Conservation (phyloP, 352 stramenopile species). For the Phytophthora boehmeriae region DNA sequence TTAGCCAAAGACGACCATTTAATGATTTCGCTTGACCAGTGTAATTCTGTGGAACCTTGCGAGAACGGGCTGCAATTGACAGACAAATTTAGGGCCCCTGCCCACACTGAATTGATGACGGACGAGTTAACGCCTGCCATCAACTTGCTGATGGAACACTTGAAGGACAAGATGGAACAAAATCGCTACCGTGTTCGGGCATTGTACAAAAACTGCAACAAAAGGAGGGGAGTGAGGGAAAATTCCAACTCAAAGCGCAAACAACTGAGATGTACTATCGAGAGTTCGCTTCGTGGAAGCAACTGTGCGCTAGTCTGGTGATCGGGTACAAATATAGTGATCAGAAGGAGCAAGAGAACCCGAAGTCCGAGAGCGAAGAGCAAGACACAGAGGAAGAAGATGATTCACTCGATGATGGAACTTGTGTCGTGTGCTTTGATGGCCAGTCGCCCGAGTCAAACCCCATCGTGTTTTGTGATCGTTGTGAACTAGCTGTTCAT, state of each 20-base stretch:
- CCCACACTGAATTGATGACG: conserved; percentile 2
- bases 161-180: conserved; percentile 74
- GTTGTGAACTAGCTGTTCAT: conserved; percentile 89
- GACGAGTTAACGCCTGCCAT: conserved; percentile 82
- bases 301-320: conserved; percentile 69
- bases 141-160: conserved; percentile 76
- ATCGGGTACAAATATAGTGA: conserved; percentile 49
- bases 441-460: conserved; percentile 86
- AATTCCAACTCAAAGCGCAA: conserved; percentile 31
- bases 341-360: conserved; percentile 12
- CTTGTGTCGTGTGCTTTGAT: conserved; percentile 91
- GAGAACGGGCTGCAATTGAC: conserved; percentile 8
- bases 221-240: conserved; percentile 34
- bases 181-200: conserved; percentile 69
- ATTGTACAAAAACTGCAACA: conserved; percentile 53
- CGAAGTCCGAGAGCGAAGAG: conserved; percentile 23
- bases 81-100: conserved; percentile 1
- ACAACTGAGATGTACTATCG: conserved; percentile 74
- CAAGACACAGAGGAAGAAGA: conserved; percentile 39
- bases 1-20: conserved; percentile 43
- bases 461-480: conserved; percentile 91
- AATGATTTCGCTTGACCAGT: conserved; percentile 61
- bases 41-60: conserved; percentile 20
- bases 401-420: conserved; percentile 81
- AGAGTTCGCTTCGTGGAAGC: conserved; percentile 82